Percentiles rank a stretch among this genome's conserved stretches.
Evolutionary conservation across 2,329 filamentous ascomycete species (phyloP).

Genomic region (Sporothrix euskadiensis): DNA sequence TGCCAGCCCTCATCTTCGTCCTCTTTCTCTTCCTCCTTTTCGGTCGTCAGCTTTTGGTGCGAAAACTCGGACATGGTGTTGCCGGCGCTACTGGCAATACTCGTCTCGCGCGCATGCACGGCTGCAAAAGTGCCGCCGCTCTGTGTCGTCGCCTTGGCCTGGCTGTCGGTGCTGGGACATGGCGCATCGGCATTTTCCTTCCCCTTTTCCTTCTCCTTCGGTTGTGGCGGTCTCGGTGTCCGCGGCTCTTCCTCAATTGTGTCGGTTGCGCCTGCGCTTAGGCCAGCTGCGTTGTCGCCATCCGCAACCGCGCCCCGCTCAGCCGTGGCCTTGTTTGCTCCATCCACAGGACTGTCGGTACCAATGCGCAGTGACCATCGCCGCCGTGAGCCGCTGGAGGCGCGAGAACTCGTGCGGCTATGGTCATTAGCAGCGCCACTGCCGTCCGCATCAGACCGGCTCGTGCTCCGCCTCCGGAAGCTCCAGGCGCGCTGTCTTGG

Average conservation of each 20-base stretch:
- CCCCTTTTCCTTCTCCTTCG: constrained; percentile 22
- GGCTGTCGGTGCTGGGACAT: constrained; percentile 13
- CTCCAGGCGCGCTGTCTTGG: constrained; percentile 27
- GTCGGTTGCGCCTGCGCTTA: constrained; percentile 28
- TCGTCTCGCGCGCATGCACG: constrained; percentile 44
- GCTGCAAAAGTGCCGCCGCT: constrained; percentile 32
- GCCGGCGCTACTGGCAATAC: constrained; percentile 42
- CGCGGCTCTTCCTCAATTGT: constrained; percentile 34
- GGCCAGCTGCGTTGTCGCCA: background rate
- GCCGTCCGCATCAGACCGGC: constrained; percentile 24
- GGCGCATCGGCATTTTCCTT: no score
- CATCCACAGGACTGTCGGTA: constrained; percentile 12
- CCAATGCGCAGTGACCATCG: constrained; percentile 25
- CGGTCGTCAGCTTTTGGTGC: constrained; percentile 72
- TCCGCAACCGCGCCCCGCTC: background rate
- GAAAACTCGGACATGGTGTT: constrained; percentile 78
- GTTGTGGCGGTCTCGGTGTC: constrained; percentile 35
- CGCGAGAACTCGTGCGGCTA: constrained; percentile 27
- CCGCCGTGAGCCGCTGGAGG: constrained; percentile 30
- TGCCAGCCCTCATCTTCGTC: constrained; percentile 79
- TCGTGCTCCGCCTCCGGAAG: constrained; percentile 28
- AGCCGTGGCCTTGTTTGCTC: background rate
- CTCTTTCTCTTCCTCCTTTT: constrained; percentile 55
- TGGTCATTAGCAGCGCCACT: constrained; percentile 16
- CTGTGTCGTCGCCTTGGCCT: background rate